Percentiles rank a stretch among this genome's conserved stretches.
phyloP scores from a whole-genome alignment of 2,329 filamentous ascomycete species.

The Chalaropsis thielavioides region DNA sequence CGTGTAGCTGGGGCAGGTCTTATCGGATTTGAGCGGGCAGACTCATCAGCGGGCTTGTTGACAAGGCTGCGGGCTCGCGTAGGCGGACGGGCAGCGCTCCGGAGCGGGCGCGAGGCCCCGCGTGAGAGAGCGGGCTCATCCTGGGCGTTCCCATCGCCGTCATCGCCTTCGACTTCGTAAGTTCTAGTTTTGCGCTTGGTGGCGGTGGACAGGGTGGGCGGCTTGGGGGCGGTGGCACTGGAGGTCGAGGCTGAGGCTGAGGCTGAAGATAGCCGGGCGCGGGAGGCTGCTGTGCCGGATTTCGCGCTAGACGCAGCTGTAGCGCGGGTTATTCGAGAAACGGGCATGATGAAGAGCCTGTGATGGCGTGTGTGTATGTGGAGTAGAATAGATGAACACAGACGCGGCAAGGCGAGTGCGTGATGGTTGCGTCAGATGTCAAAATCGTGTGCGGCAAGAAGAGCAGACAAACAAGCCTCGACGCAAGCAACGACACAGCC shows the following conservation, averaged over 20 bases:
- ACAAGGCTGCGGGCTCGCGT: not conserved
- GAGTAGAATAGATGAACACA: not conserved
- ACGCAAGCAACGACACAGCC: not conserved
- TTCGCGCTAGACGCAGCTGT: slow-evolving; percentile 25
- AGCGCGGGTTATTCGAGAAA: slow-evolving; percentile 5
- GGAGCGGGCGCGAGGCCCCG: not conserved
- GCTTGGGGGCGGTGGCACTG: not conserved
- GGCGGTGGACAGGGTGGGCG: slow-evolving; percentile 14
- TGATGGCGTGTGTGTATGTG: not conserved
- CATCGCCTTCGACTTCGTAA: slow-evolving; percentile 39
- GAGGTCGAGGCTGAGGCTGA: slow-evolving; percentile 25
- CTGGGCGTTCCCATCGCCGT: slow-evolving; percentile 26
- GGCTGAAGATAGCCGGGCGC: slow-evolving; percentile 28
- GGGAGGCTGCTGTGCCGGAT: slow-evolving; percentile 35
- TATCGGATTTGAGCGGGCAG: slow-evolving; percentile 27
- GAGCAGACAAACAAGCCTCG: not conserved
- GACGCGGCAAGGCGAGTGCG: not conserved
- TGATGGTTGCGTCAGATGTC: not conserved
- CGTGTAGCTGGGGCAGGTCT: slow-evolving; percentile 19
- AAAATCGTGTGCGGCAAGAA: not conserved
- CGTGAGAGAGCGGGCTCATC: slow-evolving; percentile 27
- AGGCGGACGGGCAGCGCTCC: not conserved
- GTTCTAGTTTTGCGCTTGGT: slow-evolving; percentile 35
- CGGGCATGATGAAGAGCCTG: not conserved
- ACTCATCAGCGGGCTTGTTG: slow-evolving; percentile 20